phyloP scores from a whole-genome alignment of 768 basidiomycete genomes.

The Suillus placidus region DNA sequence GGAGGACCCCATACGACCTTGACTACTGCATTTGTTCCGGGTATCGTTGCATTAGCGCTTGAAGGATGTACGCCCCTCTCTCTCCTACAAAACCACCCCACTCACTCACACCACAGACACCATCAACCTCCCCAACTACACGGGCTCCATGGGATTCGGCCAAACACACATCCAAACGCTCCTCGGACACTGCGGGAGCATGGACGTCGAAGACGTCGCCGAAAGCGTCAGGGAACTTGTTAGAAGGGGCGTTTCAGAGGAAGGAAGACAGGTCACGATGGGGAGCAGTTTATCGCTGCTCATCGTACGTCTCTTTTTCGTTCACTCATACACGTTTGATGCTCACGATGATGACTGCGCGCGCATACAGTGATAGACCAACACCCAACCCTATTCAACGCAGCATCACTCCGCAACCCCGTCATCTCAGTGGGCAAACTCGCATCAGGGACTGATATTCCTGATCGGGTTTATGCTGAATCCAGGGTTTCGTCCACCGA shows the following conservation, averaged over 20 bases:
- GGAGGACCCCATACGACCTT: constrained; percentile 63
- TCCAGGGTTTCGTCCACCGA: constrained; percentile 36
- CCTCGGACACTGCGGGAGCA: constrained; percentile 59
- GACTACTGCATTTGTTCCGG: constrained; percentile 51
- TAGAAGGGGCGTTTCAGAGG: constrained; percentile 47
- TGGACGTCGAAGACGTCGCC: constrained; percentile 69
- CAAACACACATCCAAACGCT: constrained; percentile 56
- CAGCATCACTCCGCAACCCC: constrained; percentile 67
- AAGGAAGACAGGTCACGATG: constrained; percentile 54
- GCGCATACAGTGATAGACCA: constrained; percentile 56
- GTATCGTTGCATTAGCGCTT: constrained; percentile 47
- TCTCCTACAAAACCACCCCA: background rate
- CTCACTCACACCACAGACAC: constrained; percentile 44
- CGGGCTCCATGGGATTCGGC: constrained; percentile 68
- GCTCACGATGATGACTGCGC: no score
- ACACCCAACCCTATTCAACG: constrained; percentile 63
- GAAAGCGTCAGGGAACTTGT: constrained; percentile 55
- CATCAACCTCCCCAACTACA: constrained; percentile 65
- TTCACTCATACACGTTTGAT: background rate
- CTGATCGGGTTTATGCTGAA: constrained; percentile 62
- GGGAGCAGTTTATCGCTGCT: constrained; percentile 67
- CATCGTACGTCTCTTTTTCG: constrained; percentile 39
- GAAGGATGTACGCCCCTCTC: constrained; percentile 60
- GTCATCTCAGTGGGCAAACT: constrained; percentile 65
- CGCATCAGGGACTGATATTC: constrained; percentile 56